Evolutionary conservation across 495 filamentous ascomycete species (phyloP).

Genomic region (Trichoderma erinaceum): DNA sequence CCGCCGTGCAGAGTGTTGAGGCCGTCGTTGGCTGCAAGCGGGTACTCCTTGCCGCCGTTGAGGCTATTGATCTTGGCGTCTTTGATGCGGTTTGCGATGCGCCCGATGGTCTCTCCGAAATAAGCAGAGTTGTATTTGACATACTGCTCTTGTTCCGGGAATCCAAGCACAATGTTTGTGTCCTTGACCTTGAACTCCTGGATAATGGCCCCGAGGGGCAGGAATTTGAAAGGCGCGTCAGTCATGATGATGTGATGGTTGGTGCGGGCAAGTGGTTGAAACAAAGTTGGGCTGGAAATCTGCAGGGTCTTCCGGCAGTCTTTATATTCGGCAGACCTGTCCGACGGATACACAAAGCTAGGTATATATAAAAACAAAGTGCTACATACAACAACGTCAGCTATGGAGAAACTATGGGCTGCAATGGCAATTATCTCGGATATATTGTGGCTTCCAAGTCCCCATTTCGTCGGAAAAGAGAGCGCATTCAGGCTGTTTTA

Average conservation of each 20-base stretch:
- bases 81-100: conserved; percentile 81
- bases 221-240: conserved; percentile 54
- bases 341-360: background rate
- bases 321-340: conserved; percentile 4
- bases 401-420: background rate
- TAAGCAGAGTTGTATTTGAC: conserved; percentile 63
- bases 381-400: background rate
- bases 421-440: conserved; percentile 2
- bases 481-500: conserved; percentile 7
- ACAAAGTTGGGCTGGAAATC: background rate
- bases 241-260: conserved; percentile 28
- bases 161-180: conserved; percentile 80
- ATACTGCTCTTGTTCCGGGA: conserved; percentile 69
- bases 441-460: background rate
- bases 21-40: conserved; percentile 66
- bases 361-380: background rate
- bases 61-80: conserved; percentile 62
- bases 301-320: background rate
- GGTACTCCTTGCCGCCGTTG: conserved; percentile 62
- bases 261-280: background rate
- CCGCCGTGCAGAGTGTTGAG: conserved; percentile 82
- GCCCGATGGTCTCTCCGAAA: conserved; percentile 92
- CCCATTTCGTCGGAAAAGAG: background rate
- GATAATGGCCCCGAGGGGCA: conserved; percentile 83
- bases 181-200: conserved; percentile 71